Base-by-base conservation (phyloP, 1,284 basidiomycete genomes). In the Salmacisia buchloeana region DNA sequence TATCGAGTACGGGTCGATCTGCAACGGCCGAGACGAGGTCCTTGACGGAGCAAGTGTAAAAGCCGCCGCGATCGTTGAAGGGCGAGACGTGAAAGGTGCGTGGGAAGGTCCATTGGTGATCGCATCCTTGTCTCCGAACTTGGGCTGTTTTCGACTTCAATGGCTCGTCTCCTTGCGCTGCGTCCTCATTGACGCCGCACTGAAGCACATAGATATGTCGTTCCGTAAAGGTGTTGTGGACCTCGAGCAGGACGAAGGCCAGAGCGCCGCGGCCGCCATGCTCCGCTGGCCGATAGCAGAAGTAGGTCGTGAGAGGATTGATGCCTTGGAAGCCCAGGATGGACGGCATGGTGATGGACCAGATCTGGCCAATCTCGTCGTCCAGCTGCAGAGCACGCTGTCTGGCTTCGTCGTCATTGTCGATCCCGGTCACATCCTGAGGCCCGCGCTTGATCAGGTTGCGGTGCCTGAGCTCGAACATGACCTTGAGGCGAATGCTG, bases 221-320 rank as follows among this genome's bases (percentile, higher is more conserved):
- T 79, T 91, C 89, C 2, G 85, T 85, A 75, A 90, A 90, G 0
- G 88, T 89, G 73, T 89, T 91, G 74, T 90, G 88, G 13, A 90
- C 86, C 84, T 90, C 89, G 2, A 90, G 80, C 0, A 89, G 82
- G 7, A 85, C 81, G 21, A 85, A 73, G 80, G 84, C 84, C 29
- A 76, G 68, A 1, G 35, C 25, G 10, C 73, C 73, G 13, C 18
- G 65, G n/a, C 13, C 54, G 21, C 46, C 61, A 18, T 12, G 61
- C 2, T 21, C 27, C n/a, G 21, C n/a, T 33, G 71, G 70, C 2
- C 69, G 65, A 54, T 90, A 90, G 72, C 86, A 85, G 71, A 86
- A 89, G 77, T 89, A 89, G 25, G 88, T 85, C 0, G 86, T 87
- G 59, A 91, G 80, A 0, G 89, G 89, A 66, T 90, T 90, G 69